phyloP scores from a whole-genome alignment of 768 basidiomycete species.

The Agrocybe pediades region DNA sequence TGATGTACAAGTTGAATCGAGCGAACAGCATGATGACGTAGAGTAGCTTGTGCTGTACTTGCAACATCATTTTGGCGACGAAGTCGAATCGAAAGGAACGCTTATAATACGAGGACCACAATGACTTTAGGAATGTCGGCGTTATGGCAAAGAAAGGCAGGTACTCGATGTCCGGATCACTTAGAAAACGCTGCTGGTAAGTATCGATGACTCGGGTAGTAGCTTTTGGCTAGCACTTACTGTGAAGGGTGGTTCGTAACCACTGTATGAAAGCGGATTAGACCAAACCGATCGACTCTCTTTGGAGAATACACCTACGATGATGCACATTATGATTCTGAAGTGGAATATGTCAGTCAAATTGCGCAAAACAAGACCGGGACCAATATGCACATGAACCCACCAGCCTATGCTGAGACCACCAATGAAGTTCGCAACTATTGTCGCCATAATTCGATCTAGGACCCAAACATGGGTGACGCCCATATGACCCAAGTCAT shows the following conservation, averaged over 20 bases:
- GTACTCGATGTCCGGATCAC: slow-evolving; percentile 85
- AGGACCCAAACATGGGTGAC: slow-evolving; percentile 85
- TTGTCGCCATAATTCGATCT: slow-evolving; percentile 79
- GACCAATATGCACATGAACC: slow-evolving; percentile 76
- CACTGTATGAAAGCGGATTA: slow-evolving; percentile 50
- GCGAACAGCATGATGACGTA: slow-evolving; percentile 89
- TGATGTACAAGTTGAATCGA: slow-evolving; percentile 92
- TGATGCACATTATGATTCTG: slow-evolving; percentile 97
- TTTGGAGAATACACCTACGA: slow-evolving; percentile 50
- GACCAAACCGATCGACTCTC: too few relatives aligned
- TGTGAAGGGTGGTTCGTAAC: slow-evolving; percentile 98
- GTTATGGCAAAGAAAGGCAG: slow-evolving; percentile 96
- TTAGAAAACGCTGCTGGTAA: slow-evolving; percentile 27
- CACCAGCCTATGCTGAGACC: slow-evolving; percentile 98
- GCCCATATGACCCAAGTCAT: slow-evolving; percentile 95
- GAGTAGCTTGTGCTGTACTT: slow-evolving; percentile 89
- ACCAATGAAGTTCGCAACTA: slow-evolving; percentile 85
- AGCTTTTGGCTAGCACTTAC: slow-evolving; percentile 40
- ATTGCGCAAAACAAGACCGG: slow-evolving; percentile 5
- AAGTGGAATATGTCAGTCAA: slow-evolving; percentile 3
- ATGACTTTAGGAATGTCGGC: slow-evolving; percentile 77
- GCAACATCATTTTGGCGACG: slow-evolving; percentile 63
- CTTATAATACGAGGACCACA: slow-evolving; percentile 96
- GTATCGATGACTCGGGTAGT: neutral
- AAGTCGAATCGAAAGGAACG: slow-evolving; percentile 80